Evolutionary conservation across 768 basidiomycete genomes (phyloP).

Genomic region (Lentinula detonsa): DNA sequence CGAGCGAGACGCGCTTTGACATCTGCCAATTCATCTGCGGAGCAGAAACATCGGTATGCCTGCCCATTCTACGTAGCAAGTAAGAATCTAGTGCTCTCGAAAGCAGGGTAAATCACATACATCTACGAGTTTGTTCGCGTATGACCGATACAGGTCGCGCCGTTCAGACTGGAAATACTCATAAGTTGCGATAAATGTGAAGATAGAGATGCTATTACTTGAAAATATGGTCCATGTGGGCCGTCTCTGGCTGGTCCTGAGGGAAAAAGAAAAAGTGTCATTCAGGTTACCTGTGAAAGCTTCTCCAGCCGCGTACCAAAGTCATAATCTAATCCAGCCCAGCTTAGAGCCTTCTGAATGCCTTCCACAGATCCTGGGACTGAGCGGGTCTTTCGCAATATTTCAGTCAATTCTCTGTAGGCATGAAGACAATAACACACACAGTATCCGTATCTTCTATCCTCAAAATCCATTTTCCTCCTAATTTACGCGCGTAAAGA

Average conservation of each 20-base stretch:
- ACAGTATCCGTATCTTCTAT: conserved; percentile 96
- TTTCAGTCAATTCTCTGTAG: background rate
- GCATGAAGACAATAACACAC: conserved; percentile 17
- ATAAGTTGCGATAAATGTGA: background rate
- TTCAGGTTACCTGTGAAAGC: background rate
- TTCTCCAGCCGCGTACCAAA: conserved; percentile 53
- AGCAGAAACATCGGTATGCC: conserved; percentile 96
- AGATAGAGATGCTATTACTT: conserved; percentile 37
- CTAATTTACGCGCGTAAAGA: conserved; percentile 71
- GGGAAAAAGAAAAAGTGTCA: background rate
- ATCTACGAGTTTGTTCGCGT: conserved; percentile 69
- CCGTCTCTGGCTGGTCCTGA: conserved; percentile 76
- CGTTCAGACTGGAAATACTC: conserved; percentile 68
- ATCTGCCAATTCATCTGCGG: conserved; percentile 57
- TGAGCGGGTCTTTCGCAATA: conserved; percentile 53
- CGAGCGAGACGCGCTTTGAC: conserved; percentile 69
- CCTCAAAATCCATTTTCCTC: conserved; percentile 86
- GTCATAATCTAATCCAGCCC: conserved; percentile 92
- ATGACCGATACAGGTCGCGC: conserved; percentile 73
- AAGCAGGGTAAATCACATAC: conserved; percentile 32
- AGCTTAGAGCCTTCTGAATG: conserved; percentile 68
- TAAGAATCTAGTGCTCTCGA: background rate
- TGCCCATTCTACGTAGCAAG: conserved; percentile 56
- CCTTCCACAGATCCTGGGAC: conserved; percentile 84
- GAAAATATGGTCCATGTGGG: conserved; percentile 80